phyloP scores from a whole-genome alignment of 2,329 filamentous ascomycete genomes.

The Xylaria sp. region DNA sequence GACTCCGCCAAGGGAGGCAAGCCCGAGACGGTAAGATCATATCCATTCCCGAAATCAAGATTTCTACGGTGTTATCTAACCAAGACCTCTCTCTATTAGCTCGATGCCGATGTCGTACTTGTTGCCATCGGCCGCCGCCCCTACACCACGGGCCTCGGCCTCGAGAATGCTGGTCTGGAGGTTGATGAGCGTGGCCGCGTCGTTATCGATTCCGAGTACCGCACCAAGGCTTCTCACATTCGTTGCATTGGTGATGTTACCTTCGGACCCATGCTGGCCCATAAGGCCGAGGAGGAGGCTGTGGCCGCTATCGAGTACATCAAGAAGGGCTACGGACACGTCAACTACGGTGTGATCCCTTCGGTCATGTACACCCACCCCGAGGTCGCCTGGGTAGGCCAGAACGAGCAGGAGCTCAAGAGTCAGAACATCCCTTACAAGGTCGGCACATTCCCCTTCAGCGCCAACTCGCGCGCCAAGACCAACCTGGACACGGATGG shows the following conservation, averaged over 20 bases:
- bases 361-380: slow-evolving; percentile 99
- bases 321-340: slow-evolving; percentile 96
- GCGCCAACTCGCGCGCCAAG: slow-evolving; percentile 98
- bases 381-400: slow-evolving; percentile 98
- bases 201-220: slow-evolving; percentile 98
- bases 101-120: slow-evolving; percentile 94
- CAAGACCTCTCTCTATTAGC: slow-evolving; percentile 59
- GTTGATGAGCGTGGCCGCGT: slow-evolving; percentile 93
- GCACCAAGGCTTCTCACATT: slow-evolving; percentile 97
- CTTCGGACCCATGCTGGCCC: slow-evolving; percentile 98
- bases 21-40: slow-evolving; percentile 77
- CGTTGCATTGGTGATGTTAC: slow-evolving; percentile 96
- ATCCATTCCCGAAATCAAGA: not conserved
- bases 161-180: slow-evolving; percentile 94
- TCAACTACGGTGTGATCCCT: slow-evolving; percentile 98
- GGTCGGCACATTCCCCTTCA: slow-evolving; percentile 94
- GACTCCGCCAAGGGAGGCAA: slow-evolving; percentile 98
- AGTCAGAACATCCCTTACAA: slow-evolving; percentile 90
- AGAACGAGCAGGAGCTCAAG: slow-evolving; percentile 97
- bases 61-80: slow-evolving; percentile 9
- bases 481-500: slow-evolving; percentile 97
- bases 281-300: slow-evolving; percentile 99
- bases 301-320: slow-evolving; percentile 97
- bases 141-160: slow-evolving; percentile 89
- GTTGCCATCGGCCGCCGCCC: slow-evolving; percentile 96